Conservation (phyloP, 2,329 filamentous ascomycete species). For the Aspergillus eucalypticola region DNA sequence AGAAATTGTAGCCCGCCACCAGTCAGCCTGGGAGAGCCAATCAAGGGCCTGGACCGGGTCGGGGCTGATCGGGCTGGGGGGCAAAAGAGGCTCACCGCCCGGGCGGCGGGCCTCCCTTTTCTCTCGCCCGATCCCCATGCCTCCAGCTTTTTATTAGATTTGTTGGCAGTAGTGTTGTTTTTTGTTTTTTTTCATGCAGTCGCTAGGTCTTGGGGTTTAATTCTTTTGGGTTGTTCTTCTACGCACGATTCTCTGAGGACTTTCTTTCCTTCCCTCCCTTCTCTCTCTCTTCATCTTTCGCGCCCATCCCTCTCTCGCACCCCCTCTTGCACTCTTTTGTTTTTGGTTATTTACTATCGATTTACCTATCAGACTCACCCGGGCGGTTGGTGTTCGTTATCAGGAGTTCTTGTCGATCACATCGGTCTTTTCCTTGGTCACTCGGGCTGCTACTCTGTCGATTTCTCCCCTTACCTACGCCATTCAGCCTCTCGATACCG, state of each 20-base stretch:
- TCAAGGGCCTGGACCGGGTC: neutral
- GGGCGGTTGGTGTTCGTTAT: slow-evolving; percentile 8
- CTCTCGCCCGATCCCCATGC: neutral
- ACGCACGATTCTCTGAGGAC: slow-evolving; percentile 14
- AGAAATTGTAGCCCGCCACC: neutral
- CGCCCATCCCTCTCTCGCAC: slow-evolving; percentile 13
- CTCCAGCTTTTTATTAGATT: neutral
- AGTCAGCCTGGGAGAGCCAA: slow-evolving; percentile 4
- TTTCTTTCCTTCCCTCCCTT: slow-evolving; percentile 21
- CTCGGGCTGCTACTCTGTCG: neutral
- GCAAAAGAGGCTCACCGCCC: slow-evolving; percentile 11
- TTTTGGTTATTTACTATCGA: slow-evolving; percentile 14
- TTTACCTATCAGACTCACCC: slow-evolving; percentile 3
- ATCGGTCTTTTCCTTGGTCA: slow-evolving; percentile 3
- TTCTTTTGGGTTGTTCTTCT: slow-evolving; percentile 11
- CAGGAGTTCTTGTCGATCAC: slow-evolving; percentile 8
- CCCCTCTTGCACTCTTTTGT: slow-evolving; percentile 4
- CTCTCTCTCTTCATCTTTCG: slow-evolving; percentile 14
- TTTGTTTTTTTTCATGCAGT: neutral
- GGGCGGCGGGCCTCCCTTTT: slow-evolving; percentile 1
- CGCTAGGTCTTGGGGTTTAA: slow-evolving; percentile 12
- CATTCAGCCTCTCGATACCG: slow-evolving; percentile 4
- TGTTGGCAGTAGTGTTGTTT: neutral
- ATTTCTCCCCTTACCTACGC: slow-evolving; percentile 8
- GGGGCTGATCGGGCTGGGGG: slow-evolving; percentile 10